These are phyloP conservation scores for Thelonectria blattea DNA, from an alignment of 2,329 filamentous ascomycete genomes.

Conservation along the genomic window DNA sequence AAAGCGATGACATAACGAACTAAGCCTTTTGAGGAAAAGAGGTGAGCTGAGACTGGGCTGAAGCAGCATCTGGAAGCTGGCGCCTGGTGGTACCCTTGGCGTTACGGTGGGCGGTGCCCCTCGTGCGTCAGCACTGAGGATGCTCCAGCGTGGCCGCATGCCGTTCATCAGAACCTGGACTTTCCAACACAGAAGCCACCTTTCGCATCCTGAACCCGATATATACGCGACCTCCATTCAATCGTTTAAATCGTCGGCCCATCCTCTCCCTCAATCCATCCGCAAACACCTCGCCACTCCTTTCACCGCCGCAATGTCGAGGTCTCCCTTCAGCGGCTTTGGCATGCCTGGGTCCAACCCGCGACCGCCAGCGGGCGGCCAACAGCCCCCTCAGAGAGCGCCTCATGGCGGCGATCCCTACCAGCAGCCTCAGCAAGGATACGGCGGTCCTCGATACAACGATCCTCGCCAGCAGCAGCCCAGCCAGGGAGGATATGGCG, in stretches of 20 bases:
- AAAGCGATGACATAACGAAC: constrained; percentile 29
- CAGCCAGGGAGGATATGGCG: constrained; percentile 24
- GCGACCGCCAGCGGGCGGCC: constrained; percentile 35
- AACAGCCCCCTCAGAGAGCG: constrained; percentile 31
- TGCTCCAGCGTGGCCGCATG: constrained; percentile 26
- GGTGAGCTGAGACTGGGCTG: constrained; percentile 6
- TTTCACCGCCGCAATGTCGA: constrained; percentile 40
- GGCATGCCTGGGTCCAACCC: constrained; percentile 40
- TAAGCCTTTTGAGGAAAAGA: constrained; percentile 24
- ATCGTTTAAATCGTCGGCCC: background rate
- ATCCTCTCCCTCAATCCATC: background rate
- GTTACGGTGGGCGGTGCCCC: constrained; percentile 13
- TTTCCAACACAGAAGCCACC: constrained; percentile 12
- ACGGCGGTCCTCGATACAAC: constrained; percentile 36
- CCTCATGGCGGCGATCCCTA: constrained; percentile 30
- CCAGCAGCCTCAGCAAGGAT: constrained; percentile 44
- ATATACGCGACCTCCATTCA: background rate
- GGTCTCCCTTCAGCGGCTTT: constrained; percentile 37
- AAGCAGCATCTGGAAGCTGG: constrained; percentile 5
- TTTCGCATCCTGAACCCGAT: background rate
- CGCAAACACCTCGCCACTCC: background rate
- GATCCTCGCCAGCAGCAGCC: constrained; percentile 35
- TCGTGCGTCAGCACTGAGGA: constrained; percentile 22
- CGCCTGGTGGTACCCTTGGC: background rate
- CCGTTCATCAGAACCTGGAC: constrained; percentile 10